Percentiles rank a stretch among this genome's conserved stretches.
phyloP scores from a whole-genome alignment of 2,329 filamentous ascomycete species.

The Aspergillus proliferans region DNA sequence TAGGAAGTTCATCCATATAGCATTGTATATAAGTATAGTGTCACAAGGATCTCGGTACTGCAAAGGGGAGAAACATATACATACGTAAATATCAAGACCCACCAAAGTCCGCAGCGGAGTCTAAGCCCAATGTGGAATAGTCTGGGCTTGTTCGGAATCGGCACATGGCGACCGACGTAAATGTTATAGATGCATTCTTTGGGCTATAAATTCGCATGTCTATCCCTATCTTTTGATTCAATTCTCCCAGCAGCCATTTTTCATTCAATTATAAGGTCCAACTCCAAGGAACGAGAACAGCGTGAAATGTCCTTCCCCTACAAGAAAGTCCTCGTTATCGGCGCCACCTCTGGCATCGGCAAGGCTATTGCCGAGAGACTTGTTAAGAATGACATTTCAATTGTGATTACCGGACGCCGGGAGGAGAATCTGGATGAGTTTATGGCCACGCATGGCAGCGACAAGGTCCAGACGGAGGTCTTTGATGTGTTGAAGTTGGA shows the following conservation, averaged over 20 bases:
- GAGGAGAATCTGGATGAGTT: constrained; percentile 48
- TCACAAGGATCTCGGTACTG: too few species aligned
- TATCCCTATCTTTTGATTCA: neutral
- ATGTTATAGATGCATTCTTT: too few species aligned
- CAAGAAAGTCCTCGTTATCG: constrained; percentile 49
- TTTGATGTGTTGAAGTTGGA: constrained; percentile 49
- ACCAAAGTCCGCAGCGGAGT: neutral
- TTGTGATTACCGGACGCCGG: constrained; percentile 47
- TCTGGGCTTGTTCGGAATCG: neutral
- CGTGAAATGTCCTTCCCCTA: constrained; percentile 40
- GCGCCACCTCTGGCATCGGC: constrained; percentile 44
- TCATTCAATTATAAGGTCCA: neutral
- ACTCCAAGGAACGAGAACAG: neutral
- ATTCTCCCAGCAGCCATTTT: neutral
- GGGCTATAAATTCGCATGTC: too few species aligned
- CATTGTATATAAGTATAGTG: too few species aligned
- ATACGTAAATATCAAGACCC: neutral
- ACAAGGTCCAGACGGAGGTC: constrained; percentile 39
- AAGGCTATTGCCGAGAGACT: constrained; percentile 46
- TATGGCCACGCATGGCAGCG: constrained; percentile 40
- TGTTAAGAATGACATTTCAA: constrained; percentile 41
- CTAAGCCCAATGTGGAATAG: neutral
- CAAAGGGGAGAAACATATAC: too few species aligned
- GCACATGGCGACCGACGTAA: too few species aligned
- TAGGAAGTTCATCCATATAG: too few species aligned